Percentiles rank a stretch among this genome's conserved stretches.
Evolutionary conservation across 352 stramenopile species (phyloP).

Genomic region (Phytophthora fragariae): DNA sequence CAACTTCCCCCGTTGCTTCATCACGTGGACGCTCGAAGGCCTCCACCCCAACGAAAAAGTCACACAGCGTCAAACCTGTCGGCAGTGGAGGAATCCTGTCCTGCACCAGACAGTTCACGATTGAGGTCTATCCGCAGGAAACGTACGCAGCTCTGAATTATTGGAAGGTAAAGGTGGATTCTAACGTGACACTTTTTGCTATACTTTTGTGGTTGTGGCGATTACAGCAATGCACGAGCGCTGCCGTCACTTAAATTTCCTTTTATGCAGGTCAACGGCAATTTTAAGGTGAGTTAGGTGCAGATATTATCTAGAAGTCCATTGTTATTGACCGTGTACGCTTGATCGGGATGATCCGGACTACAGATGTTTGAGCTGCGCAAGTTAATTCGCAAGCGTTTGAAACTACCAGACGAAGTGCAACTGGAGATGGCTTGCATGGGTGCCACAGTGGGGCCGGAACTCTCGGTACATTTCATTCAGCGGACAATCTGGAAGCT

Average conservation of each 20-base stretch:
- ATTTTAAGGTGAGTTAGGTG: conserved; percentile 53
- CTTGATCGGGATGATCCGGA: not conserved
- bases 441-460: conserved; percentile 61
- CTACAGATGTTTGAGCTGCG: conserved; percentile 65
- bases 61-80: conserved; percentile 2
- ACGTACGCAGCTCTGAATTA: conserved; percentile 30
- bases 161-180: not conserved
- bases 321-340: too few species aligned
- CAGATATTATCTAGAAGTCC: too few species aligned
- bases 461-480: conserved; percentile 75
- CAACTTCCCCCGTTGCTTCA: conserved; percentile 13
- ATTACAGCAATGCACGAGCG: conserved; percentile 27
- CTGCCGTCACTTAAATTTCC: conserved; percentile 49
- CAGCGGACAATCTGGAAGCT: conserved; percentile 72
- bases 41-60: conserved; percentile 13
- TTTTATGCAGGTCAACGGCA: conserved; percentile 70
- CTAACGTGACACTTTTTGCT: not conserved
- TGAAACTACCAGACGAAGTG: conserved; percentile 38
- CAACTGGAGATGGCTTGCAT: conserved; percentile 70
- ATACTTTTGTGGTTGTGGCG: not conserved
- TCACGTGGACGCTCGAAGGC: conserved; percentile 19
- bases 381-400: conserved; percentile 51
- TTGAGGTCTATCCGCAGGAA: conserved; percentile 55
- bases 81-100: conserved; percentile 4
- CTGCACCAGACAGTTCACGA: conserved; percentile 37